phyloP scores from a whole-genome alignment of 306 rosid genomes.

The Rubus idaeus region DNA sequence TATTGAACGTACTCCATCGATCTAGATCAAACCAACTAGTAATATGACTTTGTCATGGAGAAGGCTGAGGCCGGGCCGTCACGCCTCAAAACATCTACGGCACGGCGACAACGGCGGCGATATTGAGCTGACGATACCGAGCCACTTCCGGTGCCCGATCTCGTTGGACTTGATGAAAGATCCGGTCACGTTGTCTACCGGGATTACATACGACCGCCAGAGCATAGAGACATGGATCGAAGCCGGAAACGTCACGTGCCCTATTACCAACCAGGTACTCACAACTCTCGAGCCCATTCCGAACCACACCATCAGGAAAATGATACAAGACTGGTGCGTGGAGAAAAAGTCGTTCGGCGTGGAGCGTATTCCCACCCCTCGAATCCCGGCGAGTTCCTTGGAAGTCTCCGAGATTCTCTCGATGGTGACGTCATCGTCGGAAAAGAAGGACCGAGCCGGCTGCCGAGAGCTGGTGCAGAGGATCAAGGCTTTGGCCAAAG shows the following conservation, averaged over 20 bases:
- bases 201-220: constrained; percentile 50
- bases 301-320: constrained; percentile 46
- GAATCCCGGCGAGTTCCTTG: constrained; percentile 25
- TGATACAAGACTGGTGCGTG: constrained; percentile 61
- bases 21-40: background rate
- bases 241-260: constrained; percentile 46
- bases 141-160: constrained; percentile 50
- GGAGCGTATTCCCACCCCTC: constrained; percentile 52
- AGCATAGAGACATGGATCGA: constrained; percentile 59
- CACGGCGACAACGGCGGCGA: background rate
- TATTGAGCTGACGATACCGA: constrained; percentile 40
- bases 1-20: background rate
- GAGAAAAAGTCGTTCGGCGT: constrained; percentile 39
- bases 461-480: constrained; percentile 31
- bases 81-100: constrained; percentile 3
- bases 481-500: constrained; percentile 30
- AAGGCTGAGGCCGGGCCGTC: constrained; percentile 25
- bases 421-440: constrained; percentile 5
- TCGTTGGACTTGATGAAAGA: constrained; percentile 58
- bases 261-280: constrained; percentile 42
- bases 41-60: constrained; percentile 47
- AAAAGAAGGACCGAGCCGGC: background rate
- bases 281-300: constrained; percentile 40
- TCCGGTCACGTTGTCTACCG: constrained; percentile 54
- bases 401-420: constrained; percentile 30